Conservation (phyloP, 176 grass and related monocot genomes). For the Puccinellia tenuiflora region DNA sequence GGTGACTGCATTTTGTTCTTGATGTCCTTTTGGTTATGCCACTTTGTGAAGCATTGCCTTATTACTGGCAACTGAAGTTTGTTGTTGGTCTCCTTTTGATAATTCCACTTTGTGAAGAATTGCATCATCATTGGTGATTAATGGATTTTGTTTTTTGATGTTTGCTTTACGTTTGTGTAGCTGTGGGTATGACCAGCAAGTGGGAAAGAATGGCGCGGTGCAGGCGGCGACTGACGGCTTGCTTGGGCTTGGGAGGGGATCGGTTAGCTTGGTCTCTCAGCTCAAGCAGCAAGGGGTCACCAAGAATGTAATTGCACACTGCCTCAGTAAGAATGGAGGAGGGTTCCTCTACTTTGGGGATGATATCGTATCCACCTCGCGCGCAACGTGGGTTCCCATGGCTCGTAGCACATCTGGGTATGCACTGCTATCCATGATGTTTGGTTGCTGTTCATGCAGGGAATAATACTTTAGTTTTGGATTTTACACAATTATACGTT, state of each 20-base stretch:
- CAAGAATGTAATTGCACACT: constrained; percentile 81
- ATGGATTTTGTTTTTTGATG: too few relatives aligned
- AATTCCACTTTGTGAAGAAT: background rate
- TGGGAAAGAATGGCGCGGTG: constrained; percentile 30
- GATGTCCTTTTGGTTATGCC: background rate
- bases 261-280: constrained; percentile 64
- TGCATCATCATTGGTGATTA: too few relatives aligned
- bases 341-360: constrained; percentile 89
- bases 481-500: background rate
- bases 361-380: constrained; percentile 51
- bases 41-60: background rate
- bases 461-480: background rate
- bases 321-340: constrained; percentile 58
- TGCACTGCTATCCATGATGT: background rate
- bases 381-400: constrained; percentile 64
- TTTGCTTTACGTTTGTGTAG: constrained; percentile 11
- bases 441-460: background rate
- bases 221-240: constrained; percentile 55
- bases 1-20: background rate
- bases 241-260: constrained; percentile 72
- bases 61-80: background rate
- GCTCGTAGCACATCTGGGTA: constrained; percentile 41
- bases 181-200: constrained; percentile 84
- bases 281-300: constrained; percentile 72
- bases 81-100: background rate